Evolutionary conservation across 2,329 filamentous ascomycete species (phyloP).

Genomic region (Aspergillus fumigatiaffinis): DNA sequence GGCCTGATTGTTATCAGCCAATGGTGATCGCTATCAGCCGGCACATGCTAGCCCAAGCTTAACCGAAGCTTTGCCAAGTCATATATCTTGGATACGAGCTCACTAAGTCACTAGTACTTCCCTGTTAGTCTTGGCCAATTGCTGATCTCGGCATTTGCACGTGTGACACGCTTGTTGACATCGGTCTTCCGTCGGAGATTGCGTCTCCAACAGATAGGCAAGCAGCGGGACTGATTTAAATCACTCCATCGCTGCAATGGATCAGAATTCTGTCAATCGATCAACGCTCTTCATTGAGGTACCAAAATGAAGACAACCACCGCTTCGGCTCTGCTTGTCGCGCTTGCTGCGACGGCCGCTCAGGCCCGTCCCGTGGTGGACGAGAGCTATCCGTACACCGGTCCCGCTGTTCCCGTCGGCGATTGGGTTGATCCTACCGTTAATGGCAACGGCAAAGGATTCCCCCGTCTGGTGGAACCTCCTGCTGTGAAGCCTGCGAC

Average conservation of each 20-base stretch:
- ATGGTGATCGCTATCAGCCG: not conserved
- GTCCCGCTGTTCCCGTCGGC: constrained; percentile 47
- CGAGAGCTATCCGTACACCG: constrained; percentile 46
- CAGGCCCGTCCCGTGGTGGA: constrained; percentile 36
- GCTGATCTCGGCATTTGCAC: constrained; percentile 3
- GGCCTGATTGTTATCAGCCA: not conserved
- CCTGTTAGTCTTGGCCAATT: constrained; percentile 32
- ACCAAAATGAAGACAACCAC: constrained; percentile 18
- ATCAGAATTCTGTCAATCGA: not conserved
- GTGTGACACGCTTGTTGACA: constrained; percentile 1
- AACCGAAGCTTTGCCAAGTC: not conserved
- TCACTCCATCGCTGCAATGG: not conserved
- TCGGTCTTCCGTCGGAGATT: not conserved
- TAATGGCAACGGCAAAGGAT: constrained; percentile 53
- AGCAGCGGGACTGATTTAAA: not conserved
- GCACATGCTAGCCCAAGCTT: not conserved
- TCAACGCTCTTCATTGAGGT: not conserved
- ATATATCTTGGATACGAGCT: not conserved
- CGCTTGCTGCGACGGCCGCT: constrained; percentile 16
- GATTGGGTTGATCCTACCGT: constrained; percentile 50
- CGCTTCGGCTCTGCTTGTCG: constrained; percentile 16
- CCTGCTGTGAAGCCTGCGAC: constrained; percentile 47
- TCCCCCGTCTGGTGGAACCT: constrained; percentile 47
- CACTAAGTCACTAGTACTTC: not conserved
- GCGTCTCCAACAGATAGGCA: not conserved